These are phyloP conservation scores for Diutina rugosa DNA, from an alignment of 1,139 yeast genomes.

Conservation along the genomic window DNA sequence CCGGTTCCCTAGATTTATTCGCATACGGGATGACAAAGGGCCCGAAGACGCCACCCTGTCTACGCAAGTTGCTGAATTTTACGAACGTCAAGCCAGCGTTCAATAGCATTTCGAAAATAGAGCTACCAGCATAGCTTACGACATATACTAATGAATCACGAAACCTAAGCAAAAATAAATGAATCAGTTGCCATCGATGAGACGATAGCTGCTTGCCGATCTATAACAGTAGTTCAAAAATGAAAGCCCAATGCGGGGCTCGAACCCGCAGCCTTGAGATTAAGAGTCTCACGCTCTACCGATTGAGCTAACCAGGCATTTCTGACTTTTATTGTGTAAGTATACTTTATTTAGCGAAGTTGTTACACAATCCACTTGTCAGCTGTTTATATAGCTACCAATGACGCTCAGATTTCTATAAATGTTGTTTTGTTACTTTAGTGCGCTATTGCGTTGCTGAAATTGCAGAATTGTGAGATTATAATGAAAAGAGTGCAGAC, in stretches of 20 bases:
- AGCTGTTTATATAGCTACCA: too few species aligned
- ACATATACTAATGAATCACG: background rate
- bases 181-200: too few species aligned
- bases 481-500: too few species aligned
- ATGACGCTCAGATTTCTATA: too few species aligned
- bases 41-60: constrained; percentile 86
- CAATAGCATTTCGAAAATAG: constrained; percentile 3
- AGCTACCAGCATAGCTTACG: background rate
- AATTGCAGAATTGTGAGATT: too few species aligned
- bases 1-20: constrained; percentile 80
- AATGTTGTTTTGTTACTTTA: too few species aligned
- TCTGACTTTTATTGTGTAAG: background rate
- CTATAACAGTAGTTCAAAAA: background rate
- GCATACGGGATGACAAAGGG: constrained; percentile 78
- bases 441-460: too few species aligned
- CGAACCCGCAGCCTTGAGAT: constrained; percentile 7
- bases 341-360: too few species aligned
- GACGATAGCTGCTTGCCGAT: too few species aligned
- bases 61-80: constrained; percentile 83
- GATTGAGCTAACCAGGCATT: constrained; percentile 9
- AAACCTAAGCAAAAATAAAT: too few species aligned
- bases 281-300: constrained; percentile 19
- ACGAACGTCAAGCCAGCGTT: constrained; percentile 55
- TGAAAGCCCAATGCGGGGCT: constrained; percentile 3
- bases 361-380: too few species aligned